These are phyloP conservation scores for Kodamaea leandrae DNA, from an alignment of 805 yeast species.

Conservation along the genomic window DNA sequence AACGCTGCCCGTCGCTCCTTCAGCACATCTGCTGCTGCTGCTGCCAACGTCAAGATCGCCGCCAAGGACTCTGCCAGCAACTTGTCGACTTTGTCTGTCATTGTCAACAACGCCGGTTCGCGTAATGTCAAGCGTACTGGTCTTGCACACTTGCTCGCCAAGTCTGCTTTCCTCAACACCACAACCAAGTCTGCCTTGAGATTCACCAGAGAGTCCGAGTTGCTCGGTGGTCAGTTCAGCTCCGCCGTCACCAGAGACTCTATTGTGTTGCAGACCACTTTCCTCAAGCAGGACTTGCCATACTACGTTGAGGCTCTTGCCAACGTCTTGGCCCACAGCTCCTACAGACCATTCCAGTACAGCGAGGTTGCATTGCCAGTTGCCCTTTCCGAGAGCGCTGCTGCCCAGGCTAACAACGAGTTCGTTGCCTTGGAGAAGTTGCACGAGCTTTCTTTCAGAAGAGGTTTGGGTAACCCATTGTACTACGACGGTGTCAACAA, in stretches of 20 bases:
- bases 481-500: conserved; percentile 64
- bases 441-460: conserved; percentile 79
- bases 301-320: conserved; percentile 85
- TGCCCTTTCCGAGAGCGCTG: conserved; percentile 60
- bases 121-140: conserved; percentile 67
- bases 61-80: conserved; percentile 61
- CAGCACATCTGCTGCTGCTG: conserved; percentile 39
- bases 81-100: conserved; percentile 74
- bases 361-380: conserved; percentile 79
- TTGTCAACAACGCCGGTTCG: conserved; percentile 81
- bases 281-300: conserved; percentile 86
- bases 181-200: conserved; percentile 82
- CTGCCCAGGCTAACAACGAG: conserved; percentile 49
- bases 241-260: conserved; percentile 79
- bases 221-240: conserved; percentile 79
- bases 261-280: conserved; percentile 74
- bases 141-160: conserved; percentile 77
- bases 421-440: conserved; percentile 72
- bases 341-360: conserved; percentile 81
- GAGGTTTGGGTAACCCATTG: conserved; percentile 83
- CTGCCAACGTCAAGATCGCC: conserved; percentile 37
- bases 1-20: conserved; percentile 42
- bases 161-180: conserved; percentile 83
- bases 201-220: conserved; percentile 90
- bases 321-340: conserved; percentile 64